Conservation (phyloP, 352 stramenopile genomes). For the Phytophthora boehmeriae region DNA sequence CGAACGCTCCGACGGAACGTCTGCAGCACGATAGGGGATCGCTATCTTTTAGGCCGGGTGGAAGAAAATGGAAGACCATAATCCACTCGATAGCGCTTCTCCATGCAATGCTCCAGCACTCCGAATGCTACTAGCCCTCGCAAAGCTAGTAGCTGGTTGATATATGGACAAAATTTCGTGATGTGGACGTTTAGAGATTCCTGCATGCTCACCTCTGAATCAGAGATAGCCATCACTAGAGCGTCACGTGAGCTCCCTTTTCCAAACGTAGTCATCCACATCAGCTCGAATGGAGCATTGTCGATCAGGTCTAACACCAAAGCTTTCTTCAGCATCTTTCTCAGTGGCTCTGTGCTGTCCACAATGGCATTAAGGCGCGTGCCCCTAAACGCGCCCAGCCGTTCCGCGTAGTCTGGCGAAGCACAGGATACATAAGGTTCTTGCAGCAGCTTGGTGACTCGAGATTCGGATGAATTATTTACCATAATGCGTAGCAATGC, state of each 20-base stretch:
- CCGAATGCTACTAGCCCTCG: constrained; percentile 79
- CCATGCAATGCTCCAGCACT: constrained; percentile 80
- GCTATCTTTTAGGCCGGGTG: constrained; percentile 70
- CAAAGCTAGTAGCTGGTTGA: constrained; percentile 59
- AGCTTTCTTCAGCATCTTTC: constrained; percentile 38
- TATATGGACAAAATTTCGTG: constrained; percentile 29
- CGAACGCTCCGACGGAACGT: constrained; percentile 78
- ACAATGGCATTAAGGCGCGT: constrained; percentile 43
- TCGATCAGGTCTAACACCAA: constrained; percentile 69
- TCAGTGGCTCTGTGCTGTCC: constrained; percentile 17
- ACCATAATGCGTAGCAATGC: constrained; percentile 39
- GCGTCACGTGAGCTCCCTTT: constrained; percentile 8
- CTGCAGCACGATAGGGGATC: constrained; percentile 86
- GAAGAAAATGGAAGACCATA: constrained; percentile 64
- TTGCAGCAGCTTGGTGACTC: constrained; percentile 44
- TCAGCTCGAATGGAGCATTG: constrained; percentile 60
- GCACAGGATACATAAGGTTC: constrained; percentile 40
- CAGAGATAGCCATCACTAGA: constrained; percentile 44
- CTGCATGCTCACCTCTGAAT: constrained; percentile 36
- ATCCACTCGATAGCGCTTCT: constrained; percentile 85
- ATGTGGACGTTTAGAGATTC: constrained; percentile 22
- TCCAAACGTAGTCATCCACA: constrained; percentile 59
- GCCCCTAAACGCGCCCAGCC: constrained; percentile 47
- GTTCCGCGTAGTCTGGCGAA: constrained; percentile 40
- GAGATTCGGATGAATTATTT: constrained; percentile 4